phyloP scores from a whole-genome alignment of 257 asterid species.

The Misopates orontium region DNA sequence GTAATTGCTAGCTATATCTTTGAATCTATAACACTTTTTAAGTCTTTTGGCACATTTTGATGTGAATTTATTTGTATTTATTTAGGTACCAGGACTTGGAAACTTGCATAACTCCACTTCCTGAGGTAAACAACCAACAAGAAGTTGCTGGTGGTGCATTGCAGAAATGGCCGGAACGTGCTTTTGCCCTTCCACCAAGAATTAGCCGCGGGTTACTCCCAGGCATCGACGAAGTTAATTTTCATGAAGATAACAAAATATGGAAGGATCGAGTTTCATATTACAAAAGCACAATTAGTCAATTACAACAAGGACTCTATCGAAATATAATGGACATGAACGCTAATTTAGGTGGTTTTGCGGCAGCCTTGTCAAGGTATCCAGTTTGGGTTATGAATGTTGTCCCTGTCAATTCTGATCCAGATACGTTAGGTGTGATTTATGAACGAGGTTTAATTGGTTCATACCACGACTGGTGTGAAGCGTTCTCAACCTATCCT shows the following conservation, averaged over 20 bases:
- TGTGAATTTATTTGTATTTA: not conserved
- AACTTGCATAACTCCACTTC: slow-evolving; percentile 76
- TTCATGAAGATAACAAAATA: slow-evolving; percentile 47
- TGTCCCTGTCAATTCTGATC: slow-evolving; percentile 66
- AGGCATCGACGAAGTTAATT: slow-evolving; percentile 48
- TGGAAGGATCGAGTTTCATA: slow-evolving; percentile 74
- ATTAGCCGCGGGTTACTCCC: slow-evolving; percentile 46
- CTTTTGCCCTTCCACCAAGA: slow-evolving; percentile 66
- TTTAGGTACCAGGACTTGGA: slow-evolving; percentile 67
- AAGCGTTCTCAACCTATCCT: slow-evolving; percentile 96
- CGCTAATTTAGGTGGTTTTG: slow-evolving; percentile 83
- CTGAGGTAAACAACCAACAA: slow-evolving; percentile 47
- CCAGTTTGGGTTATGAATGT: slow-evolving; percentile 91
- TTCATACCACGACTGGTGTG: slow-evolving; percentile 90
- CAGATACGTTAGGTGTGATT: slow-evolving; percentile 67
- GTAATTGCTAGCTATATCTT: slow-evolving; percentile 24
- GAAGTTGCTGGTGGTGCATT: slow-evolving; percentile 71
- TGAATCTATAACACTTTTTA: too few relatives aligned
- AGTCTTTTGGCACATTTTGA: not conserved
- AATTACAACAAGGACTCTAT: slow-evolving; percentile 65
- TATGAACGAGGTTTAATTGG: slow-evolving; percentile 89
- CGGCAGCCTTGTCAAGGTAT: slow-evolving; percentile 53
- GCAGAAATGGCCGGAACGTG: slow-evolving; percentile 72
- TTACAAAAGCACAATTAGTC: slow-evolving; percentile 64
- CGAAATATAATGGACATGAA: slow-evolving; percentile 83